Base-by-base conservation (phyloP, 2,329 filamentous ascomycete species). In the Trichoderma asperellum region DNA sequence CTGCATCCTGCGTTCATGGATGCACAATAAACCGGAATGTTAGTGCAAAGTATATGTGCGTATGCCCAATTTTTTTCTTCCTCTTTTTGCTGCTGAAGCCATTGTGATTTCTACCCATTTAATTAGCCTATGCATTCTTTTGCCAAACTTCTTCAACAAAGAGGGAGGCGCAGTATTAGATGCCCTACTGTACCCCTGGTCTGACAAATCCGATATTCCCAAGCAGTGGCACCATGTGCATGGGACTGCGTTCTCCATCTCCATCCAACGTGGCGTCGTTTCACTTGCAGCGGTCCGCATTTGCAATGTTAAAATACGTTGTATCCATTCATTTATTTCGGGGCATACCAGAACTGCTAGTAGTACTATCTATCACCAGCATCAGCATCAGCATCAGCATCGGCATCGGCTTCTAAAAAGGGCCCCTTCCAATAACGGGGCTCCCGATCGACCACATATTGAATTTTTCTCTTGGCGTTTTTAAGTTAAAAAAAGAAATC, bases 231-330 rank as follows among this genome's bases (percentile, higher is more conserved):
- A 65, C 62, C 49, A 55, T 49, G 34, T 34, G 43, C 61, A 43
- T 49, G 40, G 18, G 37, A 37, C 56, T n/a, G 16, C n/a, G 52
- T 58, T 57, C 35, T 49, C 53, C 37, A 57, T 49, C 21, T 43
- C 18, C 40, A 43, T 58, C 32, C 53, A 58, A 58, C 37, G 53
- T 57, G 63, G 63, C 63, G 21, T 66, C 14, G 63, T 66, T 66
- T 66, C 53, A 49, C 53, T 47, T 66, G 63, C 6, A 43, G 18
- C 16, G 29, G 53, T 49, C 27, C 35, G 56, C 56, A 12, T 5
- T 5, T 52, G 12, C n/a, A 52, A 27, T 52, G 24, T 21, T 12
- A 49, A 24, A 40, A 32, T 43, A 43, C 47, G 5, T 32, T 32
- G 5, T 8, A 32, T 32, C 11, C 2, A 27, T 40, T 35, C 10